These are phyloP conservation scores for Colletotrichum melonis DNA, from an alignment of 2,329 filamentous ascomycete species.

Conservation along the genomic window DNA sequence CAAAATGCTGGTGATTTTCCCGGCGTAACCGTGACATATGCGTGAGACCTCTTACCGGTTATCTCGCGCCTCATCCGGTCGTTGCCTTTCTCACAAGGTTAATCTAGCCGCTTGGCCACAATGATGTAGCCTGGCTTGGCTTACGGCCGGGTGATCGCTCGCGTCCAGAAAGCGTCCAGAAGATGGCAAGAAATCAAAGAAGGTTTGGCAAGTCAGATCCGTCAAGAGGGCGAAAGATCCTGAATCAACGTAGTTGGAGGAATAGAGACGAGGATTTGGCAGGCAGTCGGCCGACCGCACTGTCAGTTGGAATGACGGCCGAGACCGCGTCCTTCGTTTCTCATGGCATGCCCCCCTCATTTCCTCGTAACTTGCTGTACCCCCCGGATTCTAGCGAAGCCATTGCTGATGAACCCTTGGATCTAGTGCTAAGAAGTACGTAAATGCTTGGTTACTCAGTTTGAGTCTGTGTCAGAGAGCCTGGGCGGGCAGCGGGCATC, in stretches of 20 bases:
- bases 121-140: background rate
- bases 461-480: slow-evolving; percentile 9
- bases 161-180: background rate
- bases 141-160: slow-evolving; percentile 4
- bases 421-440: background rate
- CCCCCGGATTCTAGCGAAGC: background rate
- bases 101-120: slow-evolving; percentile 3
- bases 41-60: background rate
- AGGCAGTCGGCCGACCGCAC: background rate
- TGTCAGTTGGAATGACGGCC: background rate
- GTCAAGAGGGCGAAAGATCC: background rate
- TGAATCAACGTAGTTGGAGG: background rate
- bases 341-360: background rate
- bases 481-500: slow-evolving; percentile 4
- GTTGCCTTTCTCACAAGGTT: background rate
- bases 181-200: background rate
- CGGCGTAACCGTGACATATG: background rate
- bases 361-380: background rate
- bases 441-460: background rate
- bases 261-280: background rate
- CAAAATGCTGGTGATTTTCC: background rate
- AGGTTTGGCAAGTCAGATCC: slow-evolving; percentile 4
- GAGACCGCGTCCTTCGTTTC: background rate
- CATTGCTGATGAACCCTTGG: background rate
- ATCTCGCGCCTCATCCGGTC: slow-evolving; percentile 8